phyloP scores from a whole-genome alignment of 2,329 filamentous ascomycete species.

The Eutypella sp. region DNA sequence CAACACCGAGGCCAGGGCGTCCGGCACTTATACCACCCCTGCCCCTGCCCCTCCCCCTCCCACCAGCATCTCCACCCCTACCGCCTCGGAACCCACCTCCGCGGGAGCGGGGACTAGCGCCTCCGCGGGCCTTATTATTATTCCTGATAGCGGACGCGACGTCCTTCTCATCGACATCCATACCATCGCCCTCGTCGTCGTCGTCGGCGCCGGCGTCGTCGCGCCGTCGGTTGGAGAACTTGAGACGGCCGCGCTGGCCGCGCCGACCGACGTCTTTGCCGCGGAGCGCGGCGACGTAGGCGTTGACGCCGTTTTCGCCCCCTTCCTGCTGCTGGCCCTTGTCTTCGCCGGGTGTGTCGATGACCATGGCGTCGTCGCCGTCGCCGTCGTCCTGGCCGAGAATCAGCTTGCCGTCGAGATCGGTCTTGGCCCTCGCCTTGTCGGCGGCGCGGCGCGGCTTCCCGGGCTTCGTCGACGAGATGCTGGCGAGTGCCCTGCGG shows the following conservation, averaged over 20 bases:
- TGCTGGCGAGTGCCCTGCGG: constrained; percentile 82
- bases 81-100: constrained; percentile 3
- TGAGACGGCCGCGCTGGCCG: constrained; percentile 62
- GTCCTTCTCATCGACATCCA: constrained; percentile 45
- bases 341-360: constrained; percentile 46
- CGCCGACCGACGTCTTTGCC: constrained; percentile 61
- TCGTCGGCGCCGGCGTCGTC: constrained; percentile 39
- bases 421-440: constrained; percentile 59
- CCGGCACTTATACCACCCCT: constrained; percentile 38
- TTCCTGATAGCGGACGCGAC: constrained; percentile 49
- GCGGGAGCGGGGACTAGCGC: constrained; percentile 10
- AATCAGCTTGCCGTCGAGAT: constrained; percentile 77
- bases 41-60: constrained; percentile 20
- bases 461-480: constrained; percentile 82
- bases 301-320: constrained; percentile 54
- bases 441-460: constrained; percentile 51
- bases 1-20: constrained; percentile 46
- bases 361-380: constrained; percentile 54
- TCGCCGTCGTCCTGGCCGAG: constrained; percentile 56
- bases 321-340: too few relatives aligned
- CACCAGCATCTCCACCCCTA: constrained; percentile 15
- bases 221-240: constrained; percentile 61
- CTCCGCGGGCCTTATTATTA: constrained; percentile 32
- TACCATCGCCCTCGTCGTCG: constrained; percentile 31
- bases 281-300: constrained; percentile 65